phyloP scores from a whole-genome alignment of 2,329 filamentous ascomycete species.

The Fusarium sulawesiense region DNA sequence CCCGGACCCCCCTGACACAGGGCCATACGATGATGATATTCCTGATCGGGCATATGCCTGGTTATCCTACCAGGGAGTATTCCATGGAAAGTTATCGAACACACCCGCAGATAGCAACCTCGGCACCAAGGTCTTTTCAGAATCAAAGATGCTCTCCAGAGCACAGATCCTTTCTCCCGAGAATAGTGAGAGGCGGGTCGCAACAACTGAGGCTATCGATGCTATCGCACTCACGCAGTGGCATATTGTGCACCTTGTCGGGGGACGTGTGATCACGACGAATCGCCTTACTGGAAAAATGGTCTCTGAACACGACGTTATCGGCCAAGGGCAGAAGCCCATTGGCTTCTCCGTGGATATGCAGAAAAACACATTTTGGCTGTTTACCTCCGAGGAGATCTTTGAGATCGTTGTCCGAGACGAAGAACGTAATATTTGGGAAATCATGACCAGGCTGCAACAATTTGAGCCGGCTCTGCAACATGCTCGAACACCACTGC shows the following conservation, averaged over 20 bases:
- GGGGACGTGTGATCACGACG: constrained; percentile 83
- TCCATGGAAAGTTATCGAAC: constrained; percentile 82
- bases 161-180: constrained; percentile 78
- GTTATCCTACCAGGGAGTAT: constrained; percentile 87
- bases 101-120: constrained; percentile 70
- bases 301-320: constrained; percentile 87
- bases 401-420: constrained; percentile 93
- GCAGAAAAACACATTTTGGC: constrained; percentile 97
- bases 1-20: constrained; percentile 73
- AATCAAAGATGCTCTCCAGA: constrained; percentile 80
- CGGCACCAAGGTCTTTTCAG: constrained; percentile 79
- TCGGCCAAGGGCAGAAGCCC: constrained; percentile 81
- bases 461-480: constrained; percentile 89
- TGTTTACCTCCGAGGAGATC: constrained; percentile 91
- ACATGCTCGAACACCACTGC: constrained; percentile 81
- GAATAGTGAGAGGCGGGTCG: constrained; percentile 70
- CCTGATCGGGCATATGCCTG: constrained; percentile 86
- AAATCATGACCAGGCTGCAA: constrained; percentile 86
- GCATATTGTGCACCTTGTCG: constrained; percentile 87
- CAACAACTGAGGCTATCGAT: constrained; percentile 77
- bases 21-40: constrained; percentile 68
- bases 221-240: constrained; percentile 91
- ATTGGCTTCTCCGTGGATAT: constrained; percentile 89
- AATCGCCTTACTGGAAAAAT: constrained; percentile 88
- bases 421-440: constrained; percentile 94